phyloP scores from a whole-genome alignment of 805 yeast species.

The Sugiyamaella lignohabitans region DNA sequence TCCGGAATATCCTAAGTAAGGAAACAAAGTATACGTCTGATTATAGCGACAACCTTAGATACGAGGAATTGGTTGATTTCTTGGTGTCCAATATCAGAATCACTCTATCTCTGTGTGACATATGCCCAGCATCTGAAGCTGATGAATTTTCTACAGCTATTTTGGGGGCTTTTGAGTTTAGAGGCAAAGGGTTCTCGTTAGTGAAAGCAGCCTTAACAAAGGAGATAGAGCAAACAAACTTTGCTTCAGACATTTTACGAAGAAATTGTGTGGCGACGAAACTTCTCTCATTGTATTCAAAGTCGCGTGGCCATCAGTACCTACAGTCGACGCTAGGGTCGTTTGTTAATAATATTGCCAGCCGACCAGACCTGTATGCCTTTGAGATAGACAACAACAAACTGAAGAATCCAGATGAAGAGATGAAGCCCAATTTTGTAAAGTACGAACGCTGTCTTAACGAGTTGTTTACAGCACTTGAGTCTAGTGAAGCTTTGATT shows the following conservation, averaged over 20 bases:
- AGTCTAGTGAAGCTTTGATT: slow-evolving; percentile 42
- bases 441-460: slow-evolving; percentile 52
- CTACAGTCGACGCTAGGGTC: slow-evolving; percentile 49
- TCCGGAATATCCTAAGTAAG: slow-evolving; percentile 50
- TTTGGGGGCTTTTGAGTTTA: slow-evolving; percentile 46
- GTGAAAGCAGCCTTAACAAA: slow-evolving; percentile 50
- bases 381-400: slow-evolving; percentile 58
- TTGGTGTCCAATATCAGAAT: slow-evolving; percentile 29
- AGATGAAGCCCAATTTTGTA: slow-evolving; percentile 35
- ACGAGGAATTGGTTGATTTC: slow-evolving; percentile 22
- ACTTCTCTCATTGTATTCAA: slow-evolving; percentile 63
- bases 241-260: slow-evolving; percentile 68
- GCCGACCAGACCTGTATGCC: slow-evolving; percentile 37
- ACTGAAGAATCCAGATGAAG: slow-evolving; percentile 29
- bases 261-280: slow-evolving; percentile 80
- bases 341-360: slow-evolving; percentile 47
- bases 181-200: slow-evolving; percentile 31
- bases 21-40: slow-evolving; percentile 29
- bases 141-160: slow-evolving; percentile 64
- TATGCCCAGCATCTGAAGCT: slow-evolving; percentile 63
- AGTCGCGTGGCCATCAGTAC: slow-evolving; percentile 57
- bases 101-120: slow-evolving; percentile 47
- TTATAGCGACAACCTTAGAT: slow-evolving; percentile 16
- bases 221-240: slow-evolving; percentile 55
- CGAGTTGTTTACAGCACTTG: slow-evolving; percentile 50